Percentiles rank a stretch among this genome's conserved stretches.
phyloP scores from a whole-genome alignment of 192 early-diverging fungal species.

The Mortierella alpina region DNA sequence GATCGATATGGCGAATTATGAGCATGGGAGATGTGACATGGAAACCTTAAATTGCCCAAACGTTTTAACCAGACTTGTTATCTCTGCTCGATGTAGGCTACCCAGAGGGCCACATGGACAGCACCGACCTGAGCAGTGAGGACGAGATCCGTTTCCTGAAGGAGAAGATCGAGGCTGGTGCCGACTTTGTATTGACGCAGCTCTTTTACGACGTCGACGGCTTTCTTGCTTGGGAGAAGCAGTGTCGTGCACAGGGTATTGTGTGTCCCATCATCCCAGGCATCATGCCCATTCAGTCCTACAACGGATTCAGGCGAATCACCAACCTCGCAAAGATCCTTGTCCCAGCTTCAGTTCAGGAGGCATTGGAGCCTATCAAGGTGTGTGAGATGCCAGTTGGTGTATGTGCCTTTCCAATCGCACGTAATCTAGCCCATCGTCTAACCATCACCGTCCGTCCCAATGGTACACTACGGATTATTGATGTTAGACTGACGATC shows the following conservation, averaged over 20 bases:
- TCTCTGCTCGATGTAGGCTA: constrained; percentile 58
- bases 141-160: constrained; percentile 75
- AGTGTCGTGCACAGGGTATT: constrained; percentile 66
- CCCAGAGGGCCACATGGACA: constrained; percentile 87
- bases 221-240: constrained; percentile 76
- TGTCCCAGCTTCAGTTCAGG: constrained; percentile 71
- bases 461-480: not conserved
- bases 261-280: constrained; percentile 81
- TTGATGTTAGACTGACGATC: constrained; percentile 73
- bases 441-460: not conserved
- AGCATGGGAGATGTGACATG: not conserved
- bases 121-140: constrained; percentile 56
- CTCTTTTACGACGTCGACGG: constrained; percentile 83
- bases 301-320: constrained; percentile 84
- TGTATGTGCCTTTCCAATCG: not conserved
- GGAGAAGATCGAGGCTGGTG: constrained; percentile 82
- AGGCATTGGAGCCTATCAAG: constrained; percentile 81
- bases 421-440: too few relatives aligned
- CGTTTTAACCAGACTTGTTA: not conserved
- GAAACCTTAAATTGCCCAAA: not conserved
- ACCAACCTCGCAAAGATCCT: constrained; percentile 77
- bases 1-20: constrained; percentile 7
- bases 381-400: constrained; percentile 33
- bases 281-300: constrained; percentile 89
- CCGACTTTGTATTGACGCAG: constrained; percentile 88